Percentiles rank a stretch among this genome's conserved stretches.
Evolutionary conservation across 176 grass and related monocot species (phyloP).

Genomic region (Neostapfia colusana): DNA sequence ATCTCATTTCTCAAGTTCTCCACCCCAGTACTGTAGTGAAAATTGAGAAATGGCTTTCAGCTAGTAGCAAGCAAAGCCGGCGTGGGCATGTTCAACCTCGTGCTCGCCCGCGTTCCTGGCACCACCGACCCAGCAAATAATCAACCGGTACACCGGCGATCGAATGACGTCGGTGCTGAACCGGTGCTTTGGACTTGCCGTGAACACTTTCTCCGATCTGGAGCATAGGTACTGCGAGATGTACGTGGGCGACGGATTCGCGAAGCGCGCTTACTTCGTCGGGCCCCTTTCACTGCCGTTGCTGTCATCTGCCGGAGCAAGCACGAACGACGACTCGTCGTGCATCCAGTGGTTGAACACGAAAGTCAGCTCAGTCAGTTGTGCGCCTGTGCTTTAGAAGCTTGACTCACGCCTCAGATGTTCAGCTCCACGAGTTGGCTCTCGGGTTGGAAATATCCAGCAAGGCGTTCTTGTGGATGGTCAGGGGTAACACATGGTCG

Average conservation of each 20-base stretch:
- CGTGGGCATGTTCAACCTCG: background rate
- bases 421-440: constrained; percentile 39
- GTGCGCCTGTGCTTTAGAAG: constrained; percentile 50
- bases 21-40: no score
- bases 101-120: no score
- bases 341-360: constrained; percentile 36
- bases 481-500: background rate
- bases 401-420: background rate
- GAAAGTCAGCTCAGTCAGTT: constrained; percentile 11
- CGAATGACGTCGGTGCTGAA: fast-evolving
- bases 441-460: constrained; percentile 33
- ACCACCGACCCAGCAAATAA: background rate
- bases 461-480: constrained; percentile 40
- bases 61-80: background rate
- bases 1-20: background rate
- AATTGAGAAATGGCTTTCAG: background rate
- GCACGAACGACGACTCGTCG: background rate
- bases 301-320: background rate
- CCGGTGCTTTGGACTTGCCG: background rate
- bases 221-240: background rate
- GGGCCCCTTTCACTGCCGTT: constrained; percentile 19
- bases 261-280: constrained; percentile 22
- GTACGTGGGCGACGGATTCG: background rate
- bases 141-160: fast-evolving
- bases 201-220: constrained; percentile 40